Conservation (phyloP, 768 basidiomycete species). For the Boletus edulis region DNA sequence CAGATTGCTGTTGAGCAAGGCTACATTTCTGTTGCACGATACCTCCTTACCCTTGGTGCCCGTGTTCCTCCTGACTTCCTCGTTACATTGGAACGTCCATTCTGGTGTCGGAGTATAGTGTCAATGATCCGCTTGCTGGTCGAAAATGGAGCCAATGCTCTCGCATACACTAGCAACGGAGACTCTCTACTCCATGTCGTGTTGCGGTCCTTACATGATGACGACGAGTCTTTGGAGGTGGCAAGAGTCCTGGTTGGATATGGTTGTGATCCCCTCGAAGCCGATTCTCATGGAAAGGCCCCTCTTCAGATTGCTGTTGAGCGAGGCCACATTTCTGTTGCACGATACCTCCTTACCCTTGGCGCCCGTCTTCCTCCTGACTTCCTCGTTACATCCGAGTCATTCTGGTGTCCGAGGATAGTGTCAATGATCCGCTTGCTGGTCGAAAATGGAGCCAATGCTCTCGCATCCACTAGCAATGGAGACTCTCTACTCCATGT, state of each 20-base stretch:
- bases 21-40: background rate
- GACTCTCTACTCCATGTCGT: background rate
- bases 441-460: background rate
- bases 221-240: background rate
- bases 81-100: too few species aligned
- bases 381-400: background rate
- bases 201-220: background rate
- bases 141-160: background rate
- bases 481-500: background rate
- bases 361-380: background rate
- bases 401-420: too few species aligned
- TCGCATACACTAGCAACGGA: background rate
- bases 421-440: background rate
- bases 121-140: background rate
- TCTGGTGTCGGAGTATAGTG: background rate
- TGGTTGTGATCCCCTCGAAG: background rate
- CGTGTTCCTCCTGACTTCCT: too few species aligned
- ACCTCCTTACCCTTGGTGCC: background rate
- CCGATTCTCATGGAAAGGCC: background rate
- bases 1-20: too few species aligned
- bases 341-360: background rate
- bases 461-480: background rate
- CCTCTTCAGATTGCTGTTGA: background rate
- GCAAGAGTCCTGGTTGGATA: background rate
- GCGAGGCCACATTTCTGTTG: background rate